phyloP scores from a whole-genome alignment of 2,329 filamentous ascomycete species.

The Ceratocystis diversiconidia region DNA sequence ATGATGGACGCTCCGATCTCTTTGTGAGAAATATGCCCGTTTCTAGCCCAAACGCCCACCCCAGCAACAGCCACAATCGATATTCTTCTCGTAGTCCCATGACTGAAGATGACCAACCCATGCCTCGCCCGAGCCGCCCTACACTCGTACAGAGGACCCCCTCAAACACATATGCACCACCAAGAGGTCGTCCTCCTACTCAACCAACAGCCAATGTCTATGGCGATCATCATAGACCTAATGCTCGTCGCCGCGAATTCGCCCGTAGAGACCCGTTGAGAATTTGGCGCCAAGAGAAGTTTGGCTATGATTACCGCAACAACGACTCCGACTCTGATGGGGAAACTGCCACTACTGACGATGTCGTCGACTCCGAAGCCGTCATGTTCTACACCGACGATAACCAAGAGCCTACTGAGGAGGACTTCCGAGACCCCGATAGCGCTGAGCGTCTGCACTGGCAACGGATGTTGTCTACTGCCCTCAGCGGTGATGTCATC shows the following conservation, averaged over 20 bases:
- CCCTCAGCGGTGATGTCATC: slow-evolving; percentile 90
- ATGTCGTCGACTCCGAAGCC: slow-evolving; percentile 86
- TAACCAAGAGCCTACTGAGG: slow-evolving; percentile 71
- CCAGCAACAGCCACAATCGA: slow-evolving; percentile 5
- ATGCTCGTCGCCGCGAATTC: neutral
- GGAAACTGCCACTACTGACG: slow-evolving; percentile 77
- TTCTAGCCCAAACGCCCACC: slow-evolving; percentile 9
- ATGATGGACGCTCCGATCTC: neutral
- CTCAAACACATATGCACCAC: slow-evolving; percentile 66
- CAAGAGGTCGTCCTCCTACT: slow-evolving; percentile 12
- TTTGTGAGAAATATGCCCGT: neutral
- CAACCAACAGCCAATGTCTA: neutral
- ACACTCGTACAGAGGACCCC: slow-evolving; percentile 51
- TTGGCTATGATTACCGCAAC: slow-evolving; percentile 59
- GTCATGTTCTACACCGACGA: slow-evolving; percentile 88
- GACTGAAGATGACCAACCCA: slow-evolving; percentile 6
- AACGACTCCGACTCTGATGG: slow-evolving; percentile 77
- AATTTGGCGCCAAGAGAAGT: slow-evolving; percentile 42
- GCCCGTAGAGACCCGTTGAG: neutral
- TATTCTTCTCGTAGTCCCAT: slow-evolving; percentile 4
- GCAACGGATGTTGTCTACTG: slow-evolving; percentile 95
- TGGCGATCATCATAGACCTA: slow-evolving; percentile 3
- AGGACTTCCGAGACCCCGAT: slow-evolving; percentile 75
- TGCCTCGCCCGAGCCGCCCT: slow-evolving; percentile 40
- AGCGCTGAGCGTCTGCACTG: slow-evolving; percentile 88